These are phyloP conservation scores for Venturia asperata DNA, from an alignment of 2,329 filamentous ascomycete genomes.

Conservation along the genomic window DNA sequence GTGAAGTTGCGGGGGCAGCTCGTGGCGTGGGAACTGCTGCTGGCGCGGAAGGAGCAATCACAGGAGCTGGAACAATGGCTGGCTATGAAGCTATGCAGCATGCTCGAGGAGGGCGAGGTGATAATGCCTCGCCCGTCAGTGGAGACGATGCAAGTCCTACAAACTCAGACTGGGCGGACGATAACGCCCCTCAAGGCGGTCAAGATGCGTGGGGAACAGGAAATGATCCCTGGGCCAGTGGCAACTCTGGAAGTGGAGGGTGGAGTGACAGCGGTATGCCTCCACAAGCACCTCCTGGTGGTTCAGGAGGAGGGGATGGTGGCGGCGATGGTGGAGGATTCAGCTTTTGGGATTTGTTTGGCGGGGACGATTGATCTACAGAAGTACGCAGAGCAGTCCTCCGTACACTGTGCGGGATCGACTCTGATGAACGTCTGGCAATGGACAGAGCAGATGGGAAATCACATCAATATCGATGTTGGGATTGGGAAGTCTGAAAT, in stretches of 20 bases:
- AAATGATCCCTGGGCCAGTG: slow-evolving; percentile 4
- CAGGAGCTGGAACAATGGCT: slow-evolving; percentile 46
- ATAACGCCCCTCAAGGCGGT: background rate
- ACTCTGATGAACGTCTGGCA: too few relatives aligned
- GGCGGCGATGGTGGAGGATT: background rate
- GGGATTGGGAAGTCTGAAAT: too few relatives aligned
- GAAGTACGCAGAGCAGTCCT: too few relatives aligned
- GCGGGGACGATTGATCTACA: background rate
- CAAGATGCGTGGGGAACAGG: slow-evolving; percentile 5
- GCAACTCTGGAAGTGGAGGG: background rate
- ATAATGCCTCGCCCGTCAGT: slow-evolving; percentile 27
- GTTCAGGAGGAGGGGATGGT: slow-evolving; percentile 3
- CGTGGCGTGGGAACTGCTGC: slow-evolving; percentile 33
- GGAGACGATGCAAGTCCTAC: slow-evolving; percentile 25
- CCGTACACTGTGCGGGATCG: too few relatives aligned
- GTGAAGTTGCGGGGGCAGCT: slow-evolving; percentile 34
- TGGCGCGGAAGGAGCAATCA: slow-evolving; percentile 28
- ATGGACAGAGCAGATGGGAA: too few relatives aligned
- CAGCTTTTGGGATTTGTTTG: background rate
- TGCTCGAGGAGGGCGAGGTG: slow-evolving; percentile 32
- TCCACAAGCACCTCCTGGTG: background rate
- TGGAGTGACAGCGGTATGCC: background rate
- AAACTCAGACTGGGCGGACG: background rate
- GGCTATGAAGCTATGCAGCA: slow-evolving; percentile 58
- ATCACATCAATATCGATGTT: too few relatives aligned